Base-by-base conservation (phyloP, 2,329 filamentous ascomycete species). In the Aspergillus latus region DNA sequence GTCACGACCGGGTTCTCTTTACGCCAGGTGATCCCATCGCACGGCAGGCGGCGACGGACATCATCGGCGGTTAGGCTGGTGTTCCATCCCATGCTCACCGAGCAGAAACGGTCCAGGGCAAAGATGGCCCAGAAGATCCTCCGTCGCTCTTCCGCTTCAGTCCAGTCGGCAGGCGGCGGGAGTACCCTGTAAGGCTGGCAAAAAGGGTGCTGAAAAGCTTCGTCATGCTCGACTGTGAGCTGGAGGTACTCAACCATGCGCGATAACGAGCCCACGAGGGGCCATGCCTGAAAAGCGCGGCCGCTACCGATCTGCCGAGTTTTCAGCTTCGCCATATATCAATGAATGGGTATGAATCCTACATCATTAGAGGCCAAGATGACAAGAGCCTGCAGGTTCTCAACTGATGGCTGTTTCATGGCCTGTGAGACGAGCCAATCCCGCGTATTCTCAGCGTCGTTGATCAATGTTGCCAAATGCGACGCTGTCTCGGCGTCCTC, bases 41-140 rank as follows among this genome's bases (percentile, higher is more conserved):
- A 71, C 2, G 76, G 76, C 1, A 78, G 60, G 26, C 75, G 67
- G 4, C 74, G 63, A 7, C 68, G 67, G 10, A 76, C 70, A 58
- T 75, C 74, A 11, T 69, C 68, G 11, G 64, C 67, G 1, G 72
- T 75, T 1, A 77, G 60, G 26, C 69, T 73, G 1, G 68, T 65
- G 53, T 73, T 74, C 70, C 71, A 65, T 26, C 64, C 74, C 3
- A 74, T 77, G 10, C 68, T 68, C 11, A 77, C 73, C 21, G 58
- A 64, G 45, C 63, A 66, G 47, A 67, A 78, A 5, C 74, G 64
- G 37, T 78, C 74, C 56, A 66, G 65, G 64, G 62, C 69, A 73
- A 67, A 79, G 3, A 76, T 67, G 10, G 70, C 74, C 74, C 75
- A 77, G 52, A 77, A 78, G 2, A 78, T 69, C 0, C 75, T 62